Evolutionary conservation across 768 basidiomycete species (phyloP).

Genomic region (Lentinula edodes): DNA sequence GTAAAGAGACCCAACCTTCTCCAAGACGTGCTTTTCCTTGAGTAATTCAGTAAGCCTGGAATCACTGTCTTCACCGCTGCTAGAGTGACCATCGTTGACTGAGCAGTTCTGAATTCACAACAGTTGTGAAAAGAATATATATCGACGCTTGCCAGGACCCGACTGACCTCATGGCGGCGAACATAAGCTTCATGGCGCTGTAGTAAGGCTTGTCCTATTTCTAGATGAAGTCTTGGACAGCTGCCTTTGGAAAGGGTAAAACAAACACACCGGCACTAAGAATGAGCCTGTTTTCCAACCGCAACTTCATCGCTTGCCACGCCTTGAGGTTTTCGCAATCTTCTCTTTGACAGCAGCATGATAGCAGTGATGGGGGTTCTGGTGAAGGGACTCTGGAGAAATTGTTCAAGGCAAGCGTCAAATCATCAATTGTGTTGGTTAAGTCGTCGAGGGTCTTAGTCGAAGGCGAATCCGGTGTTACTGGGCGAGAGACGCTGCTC

Average conservation of each 20-base stretch:
- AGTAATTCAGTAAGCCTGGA: constrained; percentile 26
- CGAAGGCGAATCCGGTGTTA: constrained; percentile 46
- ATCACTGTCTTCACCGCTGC: constrained; percentile 24
- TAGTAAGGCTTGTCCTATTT: constrained; percentile 86
- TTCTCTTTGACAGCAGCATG: constrained; percentile 63
- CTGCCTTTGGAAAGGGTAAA: neutral
- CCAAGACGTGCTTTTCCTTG: constrained; percentile 55
- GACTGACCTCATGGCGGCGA: constrained; percentile 58
- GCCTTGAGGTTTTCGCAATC: constrained; percentile 60
- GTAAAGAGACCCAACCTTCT: constrained; percentile 41
- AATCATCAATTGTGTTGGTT: constrained; percentile 68
- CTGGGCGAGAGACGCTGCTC: constrained; percentile 26
- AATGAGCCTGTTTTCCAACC: constrained; percentile 70
- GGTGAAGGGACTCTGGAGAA: constrained; percentile 75
- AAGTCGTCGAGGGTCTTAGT: constrained; percentile 47
- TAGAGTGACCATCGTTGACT: constrained; percentile 15
- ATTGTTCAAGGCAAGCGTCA: constrained; percentile 66
- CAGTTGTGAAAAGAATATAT: neutral
- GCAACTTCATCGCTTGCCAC: constrained; percentile 62
- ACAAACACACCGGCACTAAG: constrained; percentile 75
- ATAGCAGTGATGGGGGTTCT: constrained; percentile 45
- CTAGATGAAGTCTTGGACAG: constrained; percentile 29
- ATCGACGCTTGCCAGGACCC: constrained; percentile 1
- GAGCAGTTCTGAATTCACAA: constrained; percentile 5
- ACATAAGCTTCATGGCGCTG: constrained; percentile 86